phyloP scores from a whole-genome alignment of 371 early-diverging fungal genomes.

The Mortierella sp. region DNA sequence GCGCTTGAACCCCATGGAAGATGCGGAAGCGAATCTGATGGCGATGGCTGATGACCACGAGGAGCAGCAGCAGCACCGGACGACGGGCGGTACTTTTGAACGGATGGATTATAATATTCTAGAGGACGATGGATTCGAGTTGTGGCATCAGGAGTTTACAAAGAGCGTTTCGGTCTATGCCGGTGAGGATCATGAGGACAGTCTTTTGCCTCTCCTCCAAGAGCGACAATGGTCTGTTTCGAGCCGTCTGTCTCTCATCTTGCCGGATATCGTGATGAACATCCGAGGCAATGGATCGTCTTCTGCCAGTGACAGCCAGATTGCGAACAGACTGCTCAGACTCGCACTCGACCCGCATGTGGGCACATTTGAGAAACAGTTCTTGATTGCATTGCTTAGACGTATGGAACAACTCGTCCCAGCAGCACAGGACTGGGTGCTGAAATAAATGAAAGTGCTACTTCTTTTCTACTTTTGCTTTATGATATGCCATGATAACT shows the following conservation, averaged over 20 bases:
- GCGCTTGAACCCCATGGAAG: not conserved
- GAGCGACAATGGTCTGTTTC: constrained; percentile 6
- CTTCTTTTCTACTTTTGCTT: too few relatives aligned
- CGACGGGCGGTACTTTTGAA: not conserved
- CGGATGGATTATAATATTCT: constrained; percentile 27
- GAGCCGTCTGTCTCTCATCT: constrained; percentile 19
- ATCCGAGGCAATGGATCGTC: constrained; percentile 10
- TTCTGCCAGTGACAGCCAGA: constrained; percentile 25
- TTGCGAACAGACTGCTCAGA: constrained; percentile 24
- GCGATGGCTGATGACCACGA: constrained; percentile 53
- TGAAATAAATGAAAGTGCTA: too few relatives aligned
- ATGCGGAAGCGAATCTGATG: constrained; percentile 35
- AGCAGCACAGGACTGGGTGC: constrained; percentile 28
- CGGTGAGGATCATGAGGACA: not conserved
- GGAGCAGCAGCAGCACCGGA: constrained; percentile 6
- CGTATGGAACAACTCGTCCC: constrained; percentile 45
- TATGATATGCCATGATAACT: not conserved
- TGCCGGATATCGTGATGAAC: constrained; percentile 42
- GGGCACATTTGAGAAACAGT: constrained; percentile 12
- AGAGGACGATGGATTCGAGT: constrained; percentile 40
- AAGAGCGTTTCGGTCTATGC: constrained; percentile 24
- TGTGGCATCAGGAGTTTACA: constrained; percentile 38
- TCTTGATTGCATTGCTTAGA: constrained; percentile 29
- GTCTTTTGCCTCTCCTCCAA: too few relatives aligned
- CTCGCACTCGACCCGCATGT: constrained; percentile 31